Evolutionary conservation across 495 filamentous ascomycete genomes (phyloP), one percentile per base, ranked within the genome.

Genomic region (Astrocystis sublimbata): DNA sequence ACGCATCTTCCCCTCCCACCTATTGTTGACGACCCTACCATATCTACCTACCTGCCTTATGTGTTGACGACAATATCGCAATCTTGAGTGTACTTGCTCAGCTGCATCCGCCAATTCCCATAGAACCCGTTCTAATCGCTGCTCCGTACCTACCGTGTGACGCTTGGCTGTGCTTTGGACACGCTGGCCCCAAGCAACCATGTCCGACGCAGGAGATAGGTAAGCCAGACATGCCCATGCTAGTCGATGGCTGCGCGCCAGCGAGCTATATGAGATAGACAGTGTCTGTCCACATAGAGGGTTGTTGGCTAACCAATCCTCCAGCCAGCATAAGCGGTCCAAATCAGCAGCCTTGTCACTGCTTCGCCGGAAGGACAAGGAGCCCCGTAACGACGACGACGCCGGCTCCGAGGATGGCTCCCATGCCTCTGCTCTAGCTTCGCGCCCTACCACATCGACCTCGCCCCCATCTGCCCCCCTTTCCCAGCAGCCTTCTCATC

Each of bases 281-380:
- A n/a, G n/a, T n/a, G n/a, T n/a, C n/a, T n/a, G n/a, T n/a, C n/a
- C n/a, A n/a, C n/a, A n/a, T n/a, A n/a, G n/a, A n/a, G 35, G 42
- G 58, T 17, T n/a, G 21, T 42, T 4, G 42, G 41, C 60, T 62
- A 49, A 62, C 26, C n/a, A 23, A 17, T 23, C 15, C 23, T 12
- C 13, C 60, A 82, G 77, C 62, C 68, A 68, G 42, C 82, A 86
- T 66, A 81, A 78, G 71, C 79, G 82, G 61, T 78, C 77, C 45
- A 84, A 82, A 65, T 84, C 81, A 21, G 73, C 78, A 9, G 75
- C 78, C 31, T 71, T 83, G 23, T 81, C 81, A 38, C 65, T 82
- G 6, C 73, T 86, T 19, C 75, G 78, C 36, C 76, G 81, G 28
- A 78, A 75, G 49, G 63, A 67, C 33, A 69, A 60, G 50, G 76